Evolutionary conservation across 441 rosid species (phyloP).

Genomic region (Arabidopsis hybrid): DNA sequence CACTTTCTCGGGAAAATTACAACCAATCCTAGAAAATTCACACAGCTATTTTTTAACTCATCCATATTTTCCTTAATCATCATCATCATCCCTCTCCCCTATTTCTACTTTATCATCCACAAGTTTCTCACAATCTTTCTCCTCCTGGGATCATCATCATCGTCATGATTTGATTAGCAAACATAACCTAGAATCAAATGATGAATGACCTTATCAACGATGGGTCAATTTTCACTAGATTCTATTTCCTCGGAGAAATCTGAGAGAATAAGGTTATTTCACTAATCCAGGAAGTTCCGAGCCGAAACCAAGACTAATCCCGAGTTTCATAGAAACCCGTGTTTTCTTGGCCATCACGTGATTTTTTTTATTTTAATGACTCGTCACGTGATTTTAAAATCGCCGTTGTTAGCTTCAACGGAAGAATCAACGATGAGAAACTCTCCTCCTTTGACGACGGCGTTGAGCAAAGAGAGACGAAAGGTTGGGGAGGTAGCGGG

Average conservation of each 20-base stretch:
- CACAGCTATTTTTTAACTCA: constrained; percentile 20
- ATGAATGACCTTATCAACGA: constrained; percentile 26
- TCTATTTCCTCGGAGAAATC: constrained; percentile 31
- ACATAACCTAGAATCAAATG: constrained; percentile 38
- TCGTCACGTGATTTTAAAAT: constrained; percentile 34
- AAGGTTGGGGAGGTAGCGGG: constrained; percentile 68
- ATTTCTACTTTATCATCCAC: constrained; percentile 23
- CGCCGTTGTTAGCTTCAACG: constrained; percentile 38
- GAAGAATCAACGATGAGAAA: constrained; percentile 29
- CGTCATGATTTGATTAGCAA: constrained; percentile 30
- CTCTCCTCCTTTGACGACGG: constrained; percentile 1
- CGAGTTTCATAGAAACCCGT: too few species aligned
- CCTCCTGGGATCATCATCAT: constrained; percentile 8
- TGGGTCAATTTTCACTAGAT: constrained; percentile 43
- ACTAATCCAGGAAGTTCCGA: constrained; percentile 18
- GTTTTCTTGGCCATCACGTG: background rate
- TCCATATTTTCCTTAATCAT: background rate
- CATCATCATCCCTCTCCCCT: background rate
- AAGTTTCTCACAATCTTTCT: background rate
- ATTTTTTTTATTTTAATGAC: constrained; percentile 42
- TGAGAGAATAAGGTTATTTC: constrained; percentile 36
- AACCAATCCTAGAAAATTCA: constrained; percentile 21
- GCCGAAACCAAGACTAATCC: too few species aligned
- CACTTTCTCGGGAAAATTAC: constrained; percentile 21
- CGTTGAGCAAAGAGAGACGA: constrained; percentile 32